phyloP scores from a whole-genome alignment of 108 stramenopile genomes.

The Pseudonitzschia pungens region DNA sequence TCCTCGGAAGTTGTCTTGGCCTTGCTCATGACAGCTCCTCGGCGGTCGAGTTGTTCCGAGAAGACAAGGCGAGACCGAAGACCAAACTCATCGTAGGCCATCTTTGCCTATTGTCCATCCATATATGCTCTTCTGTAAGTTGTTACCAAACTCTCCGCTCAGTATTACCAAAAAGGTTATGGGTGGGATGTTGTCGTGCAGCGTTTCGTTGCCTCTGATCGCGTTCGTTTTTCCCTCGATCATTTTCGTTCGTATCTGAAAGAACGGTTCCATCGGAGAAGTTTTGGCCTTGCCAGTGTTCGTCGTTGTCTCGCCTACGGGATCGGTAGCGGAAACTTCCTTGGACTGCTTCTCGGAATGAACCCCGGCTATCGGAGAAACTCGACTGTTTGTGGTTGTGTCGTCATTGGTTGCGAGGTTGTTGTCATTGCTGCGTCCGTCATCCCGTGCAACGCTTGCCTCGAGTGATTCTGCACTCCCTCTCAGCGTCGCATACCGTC shows the following conservation, averaged over 20 bases:
- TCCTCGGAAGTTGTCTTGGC: conserved; percentile 21
- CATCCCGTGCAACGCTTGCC: too few relatives aligned
- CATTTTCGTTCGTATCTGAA: neutral
- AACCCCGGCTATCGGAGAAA: too few relatives aligned
- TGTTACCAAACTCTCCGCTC: conserved; percentile 64
- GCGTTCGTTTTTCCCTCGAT: neutral
- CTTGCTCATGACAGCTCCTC: conserved; percentile 17
- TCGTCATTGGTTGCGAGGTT: too few relatives aligned
- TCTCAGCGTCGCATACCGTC: too few relatives aligned
- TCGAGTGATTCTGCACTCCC: too few relatives aligned
- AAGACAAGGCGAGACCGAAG: conserved; percentile 25
- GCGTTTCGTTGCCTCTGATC: neutral
- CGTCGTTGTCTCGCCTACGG: too few relatives aligned
- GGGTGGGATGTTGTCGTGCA: neutral
- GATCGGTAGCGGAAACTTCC: too few relatives aligned
- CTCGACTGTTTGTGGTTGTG: too few relatives aligned
- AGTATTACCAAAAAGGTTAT: conserved; percentile 46
- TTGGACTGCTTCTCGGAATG: too few relatives aligned
- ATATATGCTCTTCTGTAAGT: conserved; percentile 39
- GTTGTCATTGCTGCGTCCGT: too few relatives aligned
- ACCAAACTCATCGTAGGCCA: conserved; percentile 38
- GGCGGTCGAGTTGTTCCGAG: conserved; percentile 12
- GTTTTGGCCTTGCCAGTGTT: too few relatives aligned
- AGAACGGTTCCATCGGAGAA: neutral
- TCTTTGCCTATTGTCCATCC: conserved; percentile 33